Conservation (phyloP, 2,329 filamentous ascomycete genomes). For the Aurifilum marmelostoma region DNA sequence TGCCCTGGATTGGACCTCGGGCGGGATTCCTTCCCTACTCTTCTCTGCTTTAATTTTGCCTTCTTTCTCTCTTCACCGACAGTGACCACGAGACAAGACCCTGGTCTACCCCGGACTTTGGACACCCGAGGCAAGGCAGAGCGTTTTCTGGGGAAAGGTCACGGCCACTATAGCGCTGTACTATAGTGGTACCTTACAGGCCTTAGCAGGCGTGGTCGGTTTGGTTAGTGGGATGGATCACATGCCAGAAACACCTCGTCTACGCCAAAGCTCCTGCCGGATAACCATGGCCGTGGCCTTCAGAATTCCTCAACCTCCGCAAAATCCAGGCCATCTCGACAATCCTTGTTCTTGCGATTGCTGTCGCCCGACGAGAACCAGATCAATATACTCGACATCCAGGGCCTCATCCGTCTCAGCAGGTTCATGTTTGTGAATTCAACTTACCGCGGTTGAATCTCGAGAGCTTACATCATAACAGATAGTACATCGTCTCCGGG, state of each 20-base stretch:
- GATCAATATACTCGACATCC: not conserved
- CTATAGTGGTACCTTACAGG: not conserved
- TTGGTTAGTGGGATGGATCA: slow-evolving; percentile 10
- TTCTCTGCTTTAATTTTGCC: not conserved
- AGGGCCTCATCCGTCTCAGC: not conserved
- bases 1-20: not conserved
- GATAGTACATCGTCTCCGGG: not conserved
- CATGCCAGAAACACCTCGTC: slow-evolving; percentile 19
- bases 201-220: not conserved
- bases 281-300: slow-evolving; percentile 27
- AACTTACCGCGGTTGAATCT: not conserved
- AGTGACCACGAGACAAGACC: not conserved
- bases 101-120: slow-evolving; percentile 16
- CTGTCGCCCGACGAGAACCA: not conserved
- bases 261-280: not conserved
- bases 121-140: slow-evolving; percentile 2
- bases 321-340: not conserved
- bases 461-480: not conserved
- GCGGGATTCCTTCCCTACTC: no score
- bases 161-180: not conserved
- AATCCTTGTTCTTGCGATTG: not conserved
- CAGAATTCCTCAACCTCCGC: not conserved
- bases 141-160: slow-evolving; percentile 10
- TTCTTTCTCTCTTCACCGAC: not conserved
- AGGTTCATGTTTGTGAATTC: not conserved